Base-by-base conservation (phyloP, 2,329 filamentous ascomycete genomes). In the Talaromyces sp. region DNA sequence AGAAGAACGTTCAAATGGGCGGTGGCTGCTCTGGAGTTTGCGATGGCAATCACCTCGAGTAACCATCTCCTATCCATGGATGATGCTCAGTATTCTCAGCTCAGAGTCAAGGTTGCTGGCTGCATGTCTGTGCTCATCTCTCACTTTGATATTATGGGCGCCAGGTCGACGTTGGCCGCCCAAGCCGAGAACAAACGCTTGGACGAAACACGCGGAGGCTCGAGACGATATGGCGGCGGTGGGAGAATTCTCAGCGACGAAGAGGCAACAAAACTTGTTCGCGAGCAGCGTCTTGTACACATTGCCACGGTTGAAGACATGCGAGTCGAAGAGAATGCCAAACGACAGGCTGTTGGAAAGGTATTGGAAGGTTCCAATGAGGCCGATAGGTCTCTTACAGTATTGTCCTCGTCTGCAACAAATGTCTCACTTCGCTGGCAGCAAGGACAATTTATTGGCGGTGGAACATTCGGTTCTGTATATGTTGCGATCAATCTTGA, bases 111-210 rank as follows among this genome's bases (percentile, higher is more conserved):
- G 77, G 95, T 99, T 5, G 93, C 93, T 9, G 94, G 94, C 0
- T 99, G 95, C 77, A 99, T 99, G 95, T 93, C 92, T 22, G 85
- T 99, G 27, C 84, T 99, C 58, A 98, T 99, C 70, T 97, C 93
- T 10, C 95, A 99, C 78, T 99, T 99, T 73, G 95, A 99, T 77
- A 98, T 99, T 78, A 97, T 99, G 90, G 95, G 95, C 27, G 95
- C 95, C 31, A 88, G 94, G 72, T 97, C 93, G 7, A 97, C 90
- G 49, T 85, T 97, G 68, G 95, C 95, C 11, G 95, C 95, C 4
- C 93, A 97, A 78, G 92, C 93, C 1, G 95, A 99, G 79, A 93
- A 92, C 76, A 92, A 96, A 74, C 87, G 91, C 50, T 85, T 93
- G 69, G 94, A 97, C 72, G 90, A 91, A 33, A 82, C 93, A 66